Percentiles rank a stretch among this genome's conserved stretches.
Conservation (phyloP, 257 asterid species). For the Verbena officinalis region DNA sequence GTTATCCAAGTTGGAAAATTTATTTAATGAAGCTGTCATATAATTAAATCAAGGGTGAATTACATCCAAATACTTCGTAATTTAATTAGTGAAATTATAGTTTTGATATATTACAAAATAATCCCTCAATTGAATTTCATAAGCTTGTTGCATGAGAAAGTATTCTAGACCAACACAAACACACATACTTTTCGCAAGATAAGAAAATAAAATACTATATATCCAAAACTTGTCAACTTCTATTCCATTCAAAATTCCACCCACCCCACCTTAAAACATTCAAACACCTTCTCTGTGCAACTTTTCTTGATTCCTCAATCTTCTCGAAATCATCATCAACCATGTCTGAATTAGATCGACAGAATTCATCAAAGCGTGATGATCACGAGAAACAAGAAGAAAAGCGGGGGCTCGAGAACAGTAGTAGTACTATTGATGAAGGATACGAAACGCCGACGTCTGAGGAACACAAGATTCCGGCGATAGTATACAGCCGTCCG, state of each 20-base stretch:
- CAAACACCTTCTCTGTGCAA: not conserved
- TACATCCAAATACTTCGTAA: too few species aligned
- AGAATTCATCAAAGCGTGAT: conserved; percentile 7
- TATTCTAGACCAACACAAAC: conserved; percentile 7
- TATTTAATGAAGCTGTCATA: not conserved
- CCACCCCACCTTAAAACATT: not conserved
- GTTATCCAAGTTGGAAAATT: conserved; percentile 3
- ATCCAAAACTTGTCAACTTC: conserved; percentile 1
- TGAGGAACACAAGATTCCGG: conserved; percentile 36
- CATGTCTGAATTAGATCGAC: conserved; percentile 23
- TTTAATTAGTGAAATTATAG: too few species aligned
- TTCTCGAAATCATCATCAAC: not conserved
- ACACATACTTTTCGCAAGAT: conserved; percentile 20
- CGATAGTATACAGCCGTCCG: not conserved
- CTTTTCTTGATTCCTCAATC: not conserved
- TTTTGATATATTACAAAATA: too few species aligned
- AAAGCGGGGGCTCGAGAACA: not conserved
- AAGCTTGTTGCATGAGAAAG: conserved; percentile 20
- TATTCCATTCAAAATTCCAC: not conserved
- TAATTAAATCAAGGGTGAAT: not conserved
- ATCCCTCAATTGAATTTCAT: too few species aligned
- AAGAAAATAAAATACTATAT: not conserved
- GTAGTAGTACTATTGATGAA: conserved; percentile 23
- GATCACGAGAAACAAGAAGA: not conserved
- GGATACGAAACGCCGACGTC: conserved; percentile 44